Conservation (phyloP, 2,329 filamentous ascomycete genomes). For the Fragosphaeria purpurea region DNA sequence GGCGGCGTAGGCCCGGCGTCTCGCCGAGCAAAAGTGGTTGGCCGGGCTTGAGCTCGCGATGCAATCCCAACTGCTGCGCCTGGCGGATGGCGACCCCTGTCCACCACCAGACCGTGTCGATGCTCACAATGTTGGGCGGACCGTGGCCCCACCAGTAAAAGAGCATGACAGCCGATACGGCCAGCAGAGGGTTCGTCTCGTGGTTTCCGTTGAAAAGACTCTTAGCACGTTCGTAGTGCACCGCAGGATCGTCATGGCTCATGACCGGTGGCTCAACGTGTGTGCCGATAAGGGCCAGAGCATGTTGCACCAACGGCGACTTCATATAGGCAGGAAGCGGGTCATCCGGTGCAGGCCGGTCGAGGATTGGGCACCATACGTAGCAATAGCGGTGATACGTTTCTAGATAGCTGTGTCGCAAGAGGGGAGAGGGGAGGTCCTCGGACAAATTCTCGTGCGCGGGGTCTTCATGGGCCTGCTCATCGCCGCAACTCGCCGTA, state of each 20-base stretch:
- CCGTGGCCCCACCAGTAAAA: slow-evolving; percentile 4
- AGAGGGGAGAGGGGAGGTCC: too few relatives aligned
- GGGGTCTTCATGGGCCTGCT: too few relatives aligned
- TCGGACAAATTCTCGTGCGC: too few relatives aligned
- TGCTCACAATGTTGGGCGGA: neutral
- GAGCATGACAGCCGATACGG: neutral
- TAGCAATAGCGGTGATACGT: slow-evolving; percentile 5
- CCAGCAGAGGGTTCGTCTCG: neutral
- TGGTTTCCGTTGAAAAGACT: neutral
- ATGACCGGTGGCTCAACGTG: slow-evolving; percentile 2
- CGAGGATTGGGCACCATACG: slow-evolving; percentile 3
- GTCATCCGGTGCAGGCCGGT: neutral
- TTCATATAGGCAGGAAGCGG: neutral
- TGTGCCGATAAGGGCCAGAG: neutral
- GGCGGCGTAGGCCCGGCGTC: neutral
- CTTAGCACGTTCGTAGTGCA: neutral
- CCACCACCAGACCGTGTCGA: slow-evolving; percentile 5
- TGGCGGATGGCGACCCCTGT: slow-evolving; percentile 3
- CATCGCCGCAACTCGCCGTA: too few relatives aligned
- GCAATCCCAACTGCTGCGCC: slow-evolving; percentile 5
- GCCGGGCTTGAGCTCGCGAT: neutral
- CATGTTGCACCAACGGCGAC: slow-evolving; percentile 2
- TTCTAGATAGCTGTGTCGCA: slow-evolving; percentile 3
- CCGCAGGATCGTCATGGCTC: neutral
- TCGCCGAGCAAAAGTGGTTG: neutral